Conservation (phyloP, 1,284 basidiomycete genomes). For the Exobasidium rhododendri region DNA sequence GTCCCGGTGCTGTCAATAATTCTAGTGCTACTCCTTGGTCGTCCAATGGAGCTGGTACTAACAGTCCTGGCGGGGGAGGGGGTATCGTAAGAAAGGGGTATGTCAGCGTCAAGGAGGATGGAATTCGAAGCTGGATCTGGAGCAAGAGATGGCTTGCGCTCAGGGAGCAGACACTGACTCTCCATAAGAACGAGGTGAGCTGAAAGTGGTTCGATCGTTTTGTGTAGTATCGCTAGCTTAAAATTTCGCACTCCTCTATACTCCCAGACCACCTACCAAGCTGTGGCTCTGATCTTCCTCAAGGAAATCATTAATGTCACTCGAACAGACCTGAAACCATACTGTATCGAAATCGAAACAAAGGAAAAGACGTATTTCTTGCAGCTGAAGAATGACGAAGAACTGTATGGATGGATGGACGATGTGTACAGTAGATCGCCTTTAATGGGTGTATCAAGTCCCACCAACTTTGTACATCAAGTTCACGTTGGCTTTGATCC, state of each 20-base stretch:
- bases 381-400: constrained; percentile 87
- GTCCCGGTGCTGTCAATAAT: constrained; percentile 30
- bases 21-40: neutral
- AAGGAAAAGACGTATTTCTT: constrained; percentile 73
- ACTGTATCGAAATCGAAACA: constrained; percentile 73
- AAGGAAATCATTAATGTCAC: constrained; percentile 81
- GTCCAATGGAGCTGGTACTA: neutral
- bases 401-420: constrained; percentile 93
- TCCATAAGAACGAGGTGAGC: constrained; percentile 76
- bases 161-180: constrained; percentile 72
- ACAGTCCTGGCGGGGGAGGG: constrained; percentile 19
- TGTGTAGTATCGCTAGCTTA: neutral
- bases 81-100: constrained; percentile 50
- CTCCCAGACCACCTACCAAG: constrained; percentile 65
- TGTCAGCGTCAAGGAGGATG: constrained; percentile 55
- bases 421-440: constrained; percentile 90
- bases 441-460: constrained; percentile 85
- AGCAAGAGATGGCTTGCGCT: constrained; percentile 85
- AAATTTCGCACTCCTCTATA: no score
- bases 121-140: constrained; percentile 77
- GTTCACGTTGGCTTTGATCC: constrained; percentile 98
- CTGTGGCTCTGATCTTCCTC: constrained; percentile 66
- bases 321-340: constrained; percentile 86
- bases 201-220: constrained; percentile 58
- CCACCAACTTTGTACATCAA: constrained; percentile 96